phyloP scores from a whole-genome alignment of 1,284 basidiomycete genomes.

The Thecaphora thlaspeos region DNA sequence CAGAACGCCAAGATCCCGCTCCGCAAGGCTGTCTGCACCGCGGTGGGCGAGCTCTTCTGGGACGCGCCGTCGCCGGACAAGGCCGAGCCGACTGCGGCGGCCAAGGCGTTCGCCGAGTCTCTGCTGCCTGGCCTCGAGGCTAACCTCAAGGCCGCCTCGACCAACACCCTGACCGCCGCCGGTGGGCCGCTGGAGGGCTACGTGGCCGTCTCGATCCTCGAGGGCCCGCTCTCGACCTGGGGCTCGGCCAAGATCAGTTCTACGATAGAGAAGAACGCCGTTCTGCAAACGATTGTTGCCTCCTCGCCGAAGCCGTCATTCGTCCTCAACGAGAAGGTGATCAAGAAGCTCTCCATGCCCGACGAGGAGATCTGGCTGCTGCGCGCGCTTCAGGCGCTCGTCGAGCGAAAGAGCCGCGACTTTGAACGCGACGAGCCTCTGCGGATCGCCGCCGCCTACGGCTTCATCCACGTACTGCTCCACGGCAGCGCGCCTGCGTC shows the following conservation, averaged over 20 bases:
- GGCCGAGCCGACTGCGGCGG: slow-evolving; percentile 11
- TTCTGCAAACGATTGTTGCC: slow-evolving; percentile 29
- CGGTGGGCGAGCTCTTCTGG: slow-evolving; percentile 42
- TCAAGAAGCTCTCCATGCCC: slow-evolving; percentile 37
- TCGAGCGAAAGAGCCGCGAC: slow-evolving; percentile 7
- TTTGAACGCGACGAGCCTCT: slow-evolving; percentile 26
- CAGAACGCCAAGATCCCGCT: slow-evolving; percentile 42
- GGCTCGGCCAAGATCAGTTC: slow-evolving; percentile 30
- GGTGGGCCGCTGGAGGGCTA: slow-evolving; percentile 51
- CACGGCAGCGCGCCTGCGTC: slow-evolving; percentile 21
- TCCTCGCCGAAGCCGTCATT: slow-evolving; percentile 51
- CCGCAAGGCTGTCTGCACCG: slow-evolving; percentile 38
- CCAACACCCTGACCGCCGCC: slow-evolving; percentile 44
- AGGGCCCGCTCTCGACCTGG: slow-evolving; percentile 23
- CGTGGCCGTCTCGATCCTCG: slow-evolving; percentile 39
- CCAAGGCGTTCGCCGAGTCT: slow-evolving; percentile 36
- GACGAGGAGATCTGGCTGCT: slow-evolving; percentile 47
- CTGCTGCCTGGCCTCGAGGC: slow-evolving; percentile 45
- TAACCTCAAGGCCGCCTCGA: slow-evolving; percentile 43
- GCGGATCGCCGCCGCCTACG: slow-evolving; percentile 22
- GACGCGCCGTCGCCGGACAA: slow-evolving; percentile 4
- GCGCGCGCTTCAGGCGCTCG: slow-evolving; percentile 25
- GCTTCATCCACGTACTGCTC: slow-evolving; percentile 35
- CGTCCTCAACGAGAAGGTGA: slow-evolving; percentile 51
- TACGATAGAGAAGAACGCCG: slow-evolving; percentile 24